Conservation (phyloP, 2,329 filamentous ascomycete genomes). For the Aureobasidium sp. region DNA sequence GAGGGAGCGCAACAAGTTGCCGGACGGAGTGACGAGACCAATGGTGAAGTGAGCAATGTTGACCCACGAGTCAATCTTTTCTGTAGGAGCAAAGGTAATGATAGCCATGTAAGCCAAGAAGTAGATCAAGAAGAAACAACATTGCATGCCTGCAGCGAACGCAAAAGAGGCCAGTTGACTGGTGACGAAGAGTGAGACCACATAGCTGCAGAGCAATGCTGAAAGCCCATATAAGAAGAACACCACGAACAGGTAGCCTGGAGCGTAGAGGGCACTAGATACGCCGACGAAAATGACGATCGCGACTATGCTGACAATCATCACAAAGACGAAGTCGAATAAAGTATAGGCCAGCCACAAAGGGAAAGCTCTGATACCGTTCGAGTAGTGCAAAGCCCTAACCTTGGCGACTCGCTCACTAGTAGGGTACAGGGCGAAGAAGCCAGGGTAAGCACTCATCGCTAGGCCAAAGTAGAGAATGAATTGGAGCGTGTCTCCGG, state of each 20-base stretch:
- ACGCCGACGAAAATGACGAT: constrained; percentile 61
- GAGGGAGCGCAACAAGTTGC: constrained; percentile 65
- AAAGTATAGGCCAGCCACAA: constrained; percentile 76
- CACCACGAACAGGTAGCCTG: constrained; percentile 75
- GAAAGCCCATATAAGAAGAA: constrained; percentile 75
- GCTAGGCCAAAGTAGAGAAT: constrained; percentile 76
- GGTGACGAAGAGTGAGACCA: constrained; percentile 70
- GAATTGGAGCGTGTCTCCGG: constrained; percentile 69
- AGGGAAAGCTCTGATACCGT: constrained; percentile 74
- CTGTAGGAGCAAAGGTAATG: constrained; percentile 61
- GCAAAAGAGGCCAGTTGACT: constrained; percentile 81
- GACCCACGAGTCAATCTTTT: constrained; percentile 60
- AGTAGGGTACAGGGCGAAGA: constrained; percentile 87
- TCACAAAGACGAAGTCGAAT: constrained; percentile 73
- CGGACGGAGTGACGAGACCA: constrained; percentile 67
- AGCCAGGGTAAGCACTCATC: constrained; percentile 70
- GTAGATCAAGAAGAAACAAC: constrained; percentile 44
- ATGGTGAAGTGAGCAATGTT: constrained; percentile 69
- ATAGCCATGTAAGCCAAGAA: constrained; percentile 37
- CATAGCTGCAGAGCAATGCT: constrained; percentile 68
- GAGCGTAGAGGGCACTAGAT: constrained; percentile 64
- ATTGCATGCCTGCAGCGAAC: constrained; percentile 70
- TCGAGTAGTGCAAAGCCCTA: constrained; percentile 81
- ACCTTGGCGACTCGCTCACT: constrained; percentile 72
- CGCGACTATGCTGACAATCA: constrained; percentile 58